Evolutionary conservation across 495 filamentous ascomycete genomes (phyloP).

Genomic region (Neurospora sp.): DNA sequence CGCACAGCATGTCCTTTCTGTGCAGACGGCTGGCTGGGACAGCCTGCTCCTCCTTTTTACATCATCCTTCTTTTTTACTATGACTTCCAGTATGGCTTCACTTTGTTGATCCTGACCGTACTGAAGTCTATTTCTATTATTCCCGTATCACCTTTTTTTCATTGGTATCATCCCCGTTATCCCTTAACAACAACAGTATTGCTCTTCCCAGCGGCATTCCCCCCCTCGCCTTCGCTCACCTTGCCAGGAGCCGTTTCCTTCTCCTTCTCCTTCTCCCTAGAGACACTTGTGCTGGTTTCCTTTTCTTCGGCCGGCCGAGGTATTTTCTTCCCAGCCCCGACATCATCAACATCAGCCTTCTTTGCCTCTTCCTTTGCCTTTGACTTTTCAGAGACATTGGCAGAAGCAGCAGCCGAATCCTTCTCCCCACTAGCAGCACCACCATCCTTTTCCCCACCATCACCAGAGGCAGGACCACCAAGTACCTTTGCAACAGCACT

Average conservation of each 20-base stretch:
- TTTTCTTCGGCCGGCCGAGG: neutral
- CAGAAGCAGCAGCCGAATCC: neutral
- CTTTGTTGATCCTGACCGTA: too few relatives aligned
- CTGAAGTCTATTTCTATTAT: too few relatives aligned
- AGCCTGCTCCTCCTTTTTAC: too few relatives aligned
- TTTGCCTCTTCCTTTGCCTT: too few relatives aligned
- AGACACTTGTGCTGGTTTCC: neutral
- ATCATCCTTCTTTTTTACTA: too few relatives aligned
- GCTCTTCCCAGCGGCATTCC: neutral
- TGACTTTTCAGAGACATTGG: neutral
- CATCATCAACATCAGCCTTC: neutral
- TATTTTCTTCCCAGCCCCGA: neutral
- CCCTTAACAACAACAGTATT: neutral
- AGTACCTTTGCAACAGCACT: conserved; percentile 39
- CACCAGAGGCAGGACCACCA: conserved; percentile 1
- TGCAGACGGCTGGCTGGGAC: too few relatives aligned
- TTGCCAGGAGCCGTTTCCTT: neutral
- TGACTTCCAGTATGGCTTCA: too few relatives aligned
- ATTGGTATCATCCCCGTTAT: too few relatives aligned
- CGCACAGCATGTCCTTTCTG: too few relatives aligned
- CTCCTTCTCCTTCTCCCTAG: neutral
- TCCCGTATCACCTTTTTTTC: too few relatives aligned
- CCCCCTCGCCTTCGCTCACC: too few relatives aligned
- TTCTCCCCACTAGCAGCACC: neutral
- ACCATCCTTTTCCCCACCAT: neutral